phyloP scores from a whole-genome alignment of 1,284 basidiomycete genomes.

The Rhizoctonia solani region DNA sequence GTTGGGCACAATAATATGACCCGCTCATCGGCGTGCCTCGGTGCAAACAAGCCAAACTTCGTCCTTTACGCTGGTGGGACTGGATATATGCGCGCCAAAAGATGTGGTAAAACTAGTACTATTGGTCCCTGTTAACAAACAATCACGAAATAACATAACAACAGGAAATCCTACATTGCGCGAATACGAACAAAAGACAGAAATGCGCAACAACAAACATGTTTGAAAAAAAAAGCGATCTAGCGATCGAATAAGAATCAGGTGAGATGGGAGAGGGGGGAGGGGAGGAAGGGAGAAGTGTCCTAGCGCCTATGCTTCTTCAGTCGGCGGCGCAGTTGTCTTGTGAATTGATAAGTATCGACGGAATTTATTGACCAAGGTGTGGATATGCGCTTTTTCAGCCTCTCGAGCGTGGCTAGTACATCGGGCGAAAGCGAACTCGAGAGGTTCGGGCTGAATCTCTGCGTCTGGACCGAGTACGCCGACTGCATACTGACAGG shows the following conservation, averaged over 20 bases:
- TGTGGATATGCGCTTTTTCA: conserved; percentile 22
- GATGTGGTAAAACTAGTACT: no score
- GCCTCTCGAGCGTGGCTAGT: background rate
- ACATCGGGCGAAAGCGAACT: conserved; percentile 12
- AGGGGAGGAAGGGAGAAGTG: background rate
- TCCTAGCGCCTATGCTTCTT: background rate
- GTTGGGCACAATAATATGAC: no score
- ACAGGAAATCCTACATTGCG: no score
- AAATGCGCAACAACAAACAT: background rate
- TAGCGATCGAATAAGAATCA: background rate
- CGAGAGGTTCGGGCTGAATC: background rate
- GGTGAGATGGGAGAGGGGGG: background rate
- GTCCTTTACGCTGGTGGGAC: no score
- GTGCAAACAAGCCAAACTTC: no score
- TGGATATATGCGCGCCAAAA: no score
- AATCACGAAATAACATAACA: no score
- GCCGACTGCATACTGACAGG: conserved; percentile 24
- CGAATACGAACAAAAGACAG: background rate
- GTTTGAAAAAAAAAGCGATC: background rate
- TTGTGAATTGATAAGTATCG: background rate
- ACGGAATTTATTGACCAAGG: conserved; percentile 27
- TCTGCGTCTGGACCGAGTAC: conserved; percentile 20
- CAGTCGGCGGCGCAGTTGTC: background rate
- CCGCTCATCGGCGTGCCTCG: background rate
- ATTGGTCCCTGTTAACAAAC: background rate